Evolutionary conservation across 768 basidiomycete species (phyloP).

Genomic region (Pholiota microspora): DNA sequence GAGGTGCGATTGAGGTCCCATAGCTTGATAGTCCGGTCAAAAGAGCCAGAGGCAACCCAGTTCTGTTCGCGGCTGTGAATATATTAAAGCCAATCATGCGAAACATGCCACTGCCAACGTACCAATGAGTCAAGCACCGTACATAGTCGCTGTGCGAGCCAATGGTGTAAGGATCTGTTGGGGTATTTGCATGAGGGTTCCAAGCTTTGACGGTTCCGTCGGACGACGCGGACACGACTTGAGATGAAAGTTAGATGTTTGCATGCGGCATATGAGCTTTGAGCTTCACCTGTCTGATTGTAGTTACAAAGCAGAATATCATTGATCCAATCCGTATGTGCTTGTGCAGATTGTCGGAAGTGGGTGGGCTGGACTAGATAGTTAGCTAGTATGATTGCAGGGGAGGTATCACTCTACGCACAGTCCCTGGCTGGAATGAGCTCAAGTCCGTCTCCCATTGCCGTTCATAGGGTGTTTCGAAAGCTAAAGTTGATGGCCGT

Average conservation of each 20-base stretch:
- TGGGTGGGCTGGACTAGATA: slow-evolving; percentile 22
- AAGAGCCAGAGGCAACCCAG: slow-evolving; percentile 92
- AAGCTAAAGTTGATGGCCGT: slow-evolving; percentile 33
- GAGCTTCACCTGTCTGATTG: slow-evolving; percentile 75
- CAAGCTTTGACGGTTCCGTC: slow-evolving; percentile 94
- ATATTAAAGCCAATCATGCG: slow-evolving; percentile 9
- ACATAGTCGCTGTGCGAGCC: slow-evolving; percentile 87
- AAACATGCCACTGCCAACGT: slow-evolving; percentile 16
- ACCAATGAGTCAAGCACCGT: slow-evolving; percentile 76
- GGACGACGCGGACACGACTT: slow-evolving; percentile 91
- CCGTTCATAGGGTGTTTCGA: slow-evolving; percentile 59
- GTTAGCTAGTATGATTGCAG: neutral
- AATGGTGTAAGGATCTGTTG: slow-evolving; percentile 61
- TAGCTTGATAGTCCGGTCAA: slow-evolving; percentile 90
- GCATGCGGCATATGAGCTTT: neutral
- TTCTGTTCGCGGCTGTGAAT: slow-evolving; percentile 65
- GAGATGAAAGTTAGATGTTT: slow-evolving; percentile 4
- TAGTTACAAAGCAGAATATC: slow-evolving; percentile 89
- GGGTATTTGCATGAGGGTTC: slow-evolving; percentile 71
- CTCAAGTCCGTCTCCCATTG: slow-evolving; percentile 78
- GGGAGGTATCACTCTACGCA: slow-evolving; percentile 32
- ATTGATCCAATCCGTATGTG: slow-evolving; percentile 95
- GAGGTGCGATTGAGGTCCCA: slow-evolving; percentile 74
- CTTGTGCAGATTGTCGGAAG: slow-evolving; percentile 87
- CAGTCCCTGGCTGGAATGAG: slow-evolving; percentile 45